Conservation (phyloP, 1,139 yeast genomes). For the Yamadazyma atlantica region DNA sequence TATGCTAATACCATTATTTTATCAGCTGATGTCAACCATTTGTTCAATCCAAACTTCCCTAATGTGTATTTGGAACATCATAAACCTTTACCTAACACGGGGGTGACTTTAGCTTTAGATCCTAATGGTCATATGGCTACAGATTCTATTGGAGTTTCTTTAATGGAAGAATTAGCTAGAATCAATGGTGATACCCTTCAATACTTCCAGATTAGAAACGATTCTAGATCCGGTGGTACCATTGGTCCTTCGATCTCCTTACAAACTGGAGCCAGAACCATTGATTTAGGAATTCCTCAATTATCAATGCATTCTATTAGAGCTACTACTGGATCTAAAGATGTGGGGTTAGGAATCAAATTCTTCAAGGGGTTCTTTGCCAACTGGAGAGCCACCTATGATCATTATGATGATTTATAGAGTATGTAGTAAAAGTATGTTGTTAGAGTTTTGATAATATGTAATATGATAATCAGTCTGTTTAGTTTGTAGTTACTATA, state of each 20-base stretch:
- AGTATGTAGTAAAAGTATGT: neutral
- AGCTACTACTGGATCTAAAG: slow-evolving; percentile 43
- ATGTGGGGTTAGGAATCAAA: slow-evolving; percentile 42
- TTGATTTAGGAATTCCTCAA: slow-evolving; percentile 48
- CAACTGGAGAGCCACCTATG: slow-evolving; percentile 34
- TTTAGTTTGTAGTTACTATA: too few species aligned
- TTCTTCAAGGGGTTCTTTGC: slow-evolving; percentile 38
- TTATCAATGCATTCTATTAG: slow-evolving; percentile 49
- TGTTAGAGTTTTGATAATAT: neutral
- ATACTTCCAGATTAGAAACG: slow-evolving; percentile 46
- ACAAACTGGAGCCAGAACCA: slow-evolving; percentile 44
- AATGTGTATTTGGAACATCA: slow-evolving; percentile 38
- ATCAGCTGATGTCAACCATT: slow-evolving; percentile 50
- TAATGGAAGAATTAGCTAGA: slow-evolving; percentile 33
- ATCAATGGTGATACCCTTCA: slow-evolving; percentile 31
- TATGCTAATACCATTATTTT: slow-evolving; percentile 39
- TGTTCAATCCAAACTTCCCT: slow-evolving; percentile 44
- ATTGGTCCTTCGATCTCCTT: slow-evolving; percentile 43
- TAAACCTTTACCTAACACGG: slow-evolving; percentile 43
- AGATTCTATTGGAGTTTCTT: slow-evolving; percentile 38
- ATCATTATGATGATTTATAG: slow-evolving; percentile 22
- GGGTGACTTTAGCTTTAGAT: slow-evolving; percentile 40
- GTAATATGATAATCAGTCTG: too few species aligned
- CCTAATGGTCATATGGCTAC: slow-evolving; percentile 45
- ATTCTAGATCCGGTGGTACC: slow-evolving; percentile 45